Evolutionary conservation across 352 stramenopile genomes (phyloP), one percentile per base, ranked within the genome.

Genomic region (Phytophthora pini): DNA sequence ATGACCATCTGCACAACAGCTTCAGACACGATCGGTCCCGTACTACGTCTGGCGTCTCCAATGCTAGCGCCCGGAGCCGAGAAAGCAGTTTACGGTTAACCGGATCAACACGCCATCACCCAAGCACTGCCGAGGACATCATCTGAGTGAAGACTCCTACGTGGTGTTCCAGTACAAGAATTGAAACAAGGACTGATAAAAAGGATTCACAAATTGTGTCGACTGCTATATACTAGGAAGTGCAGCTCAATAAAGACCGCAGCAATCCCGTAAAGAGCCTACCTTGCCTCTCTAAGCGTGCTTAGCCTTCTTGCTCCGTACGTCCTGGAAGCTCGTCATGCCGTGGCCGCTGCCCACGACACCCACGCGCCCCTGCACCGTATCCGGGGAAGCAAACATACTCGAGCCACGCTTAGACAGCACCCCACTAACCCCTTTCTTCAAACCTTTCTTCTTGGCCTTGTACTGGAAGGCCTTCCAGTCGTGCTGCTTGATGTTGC

Each of bases 321-420:
- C 70, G 61, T 94, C 80, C 20, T 86, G 63, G 58, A 84, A 97
- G 27, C 72, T 71, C 9, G 91, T 97, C 80, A 97, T 95, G 53
- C 84, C 91, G 52, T 95, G 85, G 0, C 90, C 91, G 34, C 88
- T 97, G 26, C 90, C 90, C 2, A 96, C 77, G 13, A 97, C 91
- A 11, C 91, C 92, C 7, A 97, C 92, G 36, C 84, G 90, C 11
- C 87, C 87, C 27, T 94, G 64, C 7, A 95, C 81, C 12, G 79
- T 89, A 40, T 95, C 90, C 8, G 92, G 88, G 5, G 88, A 94
- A 26, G 88, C 84, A 76, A 98, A 98, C 72, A 97, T 97, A 66
- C 88, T 97, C 20, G 74, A 88, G 54, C 90, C 90, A 15, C 84
- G 84, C 61, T 87, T 89, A 26, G 85, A 91, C 38, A 92, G 72